Conservation (phyloP, 345 rosid species). For the Hirschfeldia incana region DNA sequence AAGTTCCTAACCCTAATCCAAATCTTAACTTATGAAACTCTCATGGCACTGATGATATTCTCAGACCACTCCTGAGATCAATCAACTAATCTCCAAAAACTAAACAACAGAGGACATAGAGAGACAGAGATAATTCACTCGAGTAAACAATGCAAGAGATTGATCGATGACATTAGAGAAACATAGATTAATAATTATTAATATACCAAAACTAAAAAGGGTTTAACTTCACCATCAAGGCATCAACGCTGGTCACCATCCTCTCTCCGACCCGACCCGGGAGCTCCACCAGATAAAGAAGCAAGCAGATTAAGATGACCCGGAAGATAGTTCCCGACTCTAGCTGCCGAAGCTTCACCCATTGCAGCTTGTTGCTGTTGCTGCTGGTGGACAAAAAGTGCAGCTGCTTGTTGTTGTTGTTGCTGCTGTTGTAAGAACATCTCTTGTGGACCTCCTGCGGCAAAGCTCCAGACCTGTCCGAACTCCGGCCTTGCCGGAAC, state of each 20-base stretch:
- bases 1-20: not conserved
- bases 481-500: constrained; percentile 75
- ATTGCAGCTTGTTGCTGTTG: constrained; percentile 49
- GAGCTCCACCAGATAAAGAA: constrained; percentile 74
- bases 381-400: constrained; percentile 61
- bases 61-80: not conserved
- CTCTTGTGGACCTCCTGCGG: constrained; percentile 59
- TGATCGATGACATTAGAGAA: constrained; percentile 13
- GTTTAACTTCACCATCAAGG: not conserved
- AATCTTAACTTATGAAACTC: not conserved
- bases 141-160: constrained; percentile 5
- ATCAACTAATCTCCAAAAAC: constrained; percentile 9
- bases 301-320: constrained; percentile 87
- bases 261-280: constrained; percentile 65
- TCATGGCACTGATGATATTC: not conserved
- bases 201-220: constrained; percentile 32
- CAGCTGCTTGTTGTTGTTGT: constrained; percentile 34
- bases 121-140: not conserved
- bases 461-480: constrained; percentile 79
- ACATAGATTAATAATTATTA: not conserved
- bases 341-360: constrained; percentile 95
- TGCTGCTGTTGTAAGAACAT: constrained; percentile 49
- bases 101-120: not conserved
- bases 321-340: constrained; percentile 78
- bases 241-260: constrained; percentile 49